Evolutionary conservation across 768 basidiomycete genomes (phyloP), one percentile per base, ranked within the genome.

Genomic region (Rhizopogon rudus): DNA sequence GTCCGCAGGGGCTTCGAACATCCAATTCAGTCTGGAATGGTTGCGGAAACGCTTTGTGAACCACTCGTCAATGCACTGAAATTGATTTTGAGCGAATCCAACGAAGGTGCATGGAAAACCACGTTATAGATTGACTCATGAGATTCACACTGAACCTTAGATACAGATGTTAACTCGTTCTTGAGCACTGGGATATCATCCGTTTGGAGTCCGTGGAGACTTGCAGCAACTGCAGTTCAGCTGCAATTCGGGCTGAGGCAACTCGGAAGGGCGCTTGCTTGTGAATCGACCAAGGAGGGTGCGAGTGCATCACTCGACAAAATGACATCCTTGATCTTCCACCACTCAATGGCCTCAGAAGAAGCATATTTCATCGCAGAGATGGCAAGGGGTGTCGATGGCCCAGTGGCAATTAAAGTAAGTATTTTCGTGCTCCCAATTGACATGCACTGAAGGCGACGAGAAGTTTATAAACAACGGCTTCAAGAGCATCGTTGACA

Each of bases 281-380:
- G 81, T 40, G 83, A 84, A 40, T 72, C 76, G 9, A 40, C 80
- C 54, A 60, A 74, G 57, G 70, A 77, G 54, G 73, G 75, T 10
- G 86, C 87, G n/a, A 79, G 79, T 40, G 75, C 76, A 14, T 82
- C 81, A 50, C 73, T 93, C 40, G 83, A 88, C 61, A 84, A 77
- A 57, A 73, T 92, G 48, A 83, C 83, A 0, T 74, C 79, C 5
- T 80, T 81, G 63, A 72, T 92, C 7, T 87, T 93, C 61, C 83
- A 81, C 57, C 83, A 87, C 56, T 83, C 83, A 8, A 84, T 90
- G 69, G 83, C 85, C 14, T 80, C 83, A 0, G 89, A 92, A 60
- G 87, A 92, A 67, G 89, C 88, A 0, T 87, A 85, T 58, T 88
- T 91, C 61, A 83, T 92, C 5, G 87, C 87, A n/a, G 87, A 90